A percentile compares a stretch with the other conserved stretches of the same genome.
Evolutionary conservation across 163 green algal genomes (phyloP).

Genomic region (Prototheca wickerhamii): DNA sequence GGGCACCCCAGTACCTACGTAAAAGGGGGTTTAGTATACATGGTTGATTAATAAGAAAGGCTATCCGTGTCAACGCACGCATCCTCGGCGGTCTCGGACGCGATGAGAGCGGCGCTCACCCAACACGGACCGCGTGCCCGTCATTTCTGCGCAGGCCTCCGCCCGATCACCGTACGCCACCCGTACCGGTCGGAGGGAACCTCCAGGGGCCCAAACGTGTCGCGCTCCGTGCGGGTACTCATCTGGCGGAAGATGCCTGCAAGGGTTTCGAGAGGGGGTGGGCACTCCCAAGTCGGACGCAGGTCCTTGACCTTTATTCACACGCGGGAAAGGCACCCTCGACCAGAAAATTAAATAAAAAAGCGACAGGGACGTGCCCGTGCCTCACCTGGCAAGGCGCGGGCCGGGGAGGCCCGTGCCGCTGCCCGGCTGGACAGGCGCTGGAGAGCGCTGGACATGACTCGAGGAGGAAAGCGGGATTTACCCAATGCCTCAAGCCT

Average conservation of each 20-base stretch:
- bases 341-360: too few relatives aligned
- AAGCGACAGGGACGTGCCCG: too few relatives aligned
- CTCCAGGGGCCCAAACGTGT: constrained; percentile 83
- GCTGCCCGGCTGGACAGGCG: background rate
- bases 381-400: constrained; percentile 6
- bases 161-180: background rate
- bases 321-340: too few relatives aligned
- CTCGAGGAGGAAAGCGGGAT: background rate
- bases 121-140: background rate
- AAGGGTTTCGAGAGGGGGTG: background rate
- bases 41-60: too few relatives aligned
- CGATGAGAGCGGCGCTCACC: too few relatives aligned
- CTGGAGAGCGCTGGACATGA: background rate
- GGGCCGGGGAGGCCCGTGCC: background rate
- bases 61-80: too few relatives aligned
- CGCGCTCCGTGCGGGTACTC: constrained; percentile 62
- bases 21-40: too few relatives aligned
- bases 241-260: constrained; percentile 17
- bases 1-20: constrained; percentile 90
- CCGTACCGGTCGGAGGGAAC: constrained; percentile 73
- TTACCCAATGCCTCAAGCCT: background rate
- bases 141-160: background rate
- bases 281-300: background rate
- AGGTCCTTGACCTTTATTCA: too few relatives aligned
- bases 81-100: too few relatives aligned